Percentiles rank a stretch among this genome's conserved stretches.
Evolutionary conservation across 345 rosid genomes (phyloP).

Genomic region (Eucalyptus regnans): DNA sequence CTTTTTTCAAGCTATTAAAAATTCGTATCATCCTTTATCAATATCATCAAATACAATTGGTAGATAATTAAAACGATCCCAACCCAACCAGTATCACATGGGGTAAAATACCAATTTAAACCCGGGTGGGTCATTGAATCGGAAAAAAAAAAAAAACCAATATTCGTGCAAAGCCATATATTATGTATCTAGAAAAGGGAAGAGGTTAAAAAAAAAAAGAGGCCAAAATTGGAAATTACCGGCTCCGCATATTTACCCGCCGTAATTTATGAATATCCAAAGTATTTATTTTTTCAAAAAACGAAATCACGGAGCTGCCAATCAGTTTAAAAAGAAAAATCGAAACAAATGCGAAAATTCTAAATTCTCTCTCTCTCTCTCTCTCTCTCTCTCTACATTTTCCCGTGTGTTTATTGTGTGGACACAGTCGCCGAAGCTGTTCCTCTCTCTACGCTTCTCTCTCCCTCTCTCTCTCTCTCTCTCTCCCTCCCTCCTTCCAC

Average conservation of each 20-base stretch:
- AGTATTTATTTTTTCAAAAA: neutral
- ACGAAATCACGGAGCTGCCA: neutral
- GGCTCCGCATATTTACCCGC: neutral
- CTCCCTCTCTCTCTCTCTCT: neutral
- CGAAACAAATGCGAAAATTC: neutral
- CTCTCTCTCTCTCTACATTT: neutral
- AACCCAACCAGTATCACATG: accelerated
- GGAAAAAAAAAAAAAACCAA: neutral
- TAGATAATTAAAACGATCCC: neutral
- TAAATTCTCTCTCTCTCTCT: neutral
- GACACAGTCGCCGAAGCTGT: neutral
- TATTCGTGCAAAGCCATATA: neutral
- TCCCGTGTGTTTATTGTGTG: neutral
- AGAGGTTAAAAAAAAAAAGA: neutral
- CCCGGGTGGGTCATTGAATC: neutral
- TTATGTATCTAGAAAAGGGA: neutral
- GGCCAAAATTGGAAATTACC: neutral
- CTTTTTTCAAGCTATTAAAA: neutral
- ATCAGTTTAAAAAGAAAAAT: neutral
- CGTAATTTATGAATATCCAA: neutral
- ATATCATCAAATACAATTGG: neutral
- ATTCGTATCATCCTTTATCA: accelerated
- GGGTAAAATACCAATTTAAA: neutral
- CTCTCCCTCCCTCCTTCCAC: neutral
- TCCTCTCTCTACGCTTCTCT: neutral